Evolutionary conservation across 352 stramenopile species (phyloP), one percentile per base, ranked within the genome.

Genomic region (Phytophthora fragariae): DNA sequence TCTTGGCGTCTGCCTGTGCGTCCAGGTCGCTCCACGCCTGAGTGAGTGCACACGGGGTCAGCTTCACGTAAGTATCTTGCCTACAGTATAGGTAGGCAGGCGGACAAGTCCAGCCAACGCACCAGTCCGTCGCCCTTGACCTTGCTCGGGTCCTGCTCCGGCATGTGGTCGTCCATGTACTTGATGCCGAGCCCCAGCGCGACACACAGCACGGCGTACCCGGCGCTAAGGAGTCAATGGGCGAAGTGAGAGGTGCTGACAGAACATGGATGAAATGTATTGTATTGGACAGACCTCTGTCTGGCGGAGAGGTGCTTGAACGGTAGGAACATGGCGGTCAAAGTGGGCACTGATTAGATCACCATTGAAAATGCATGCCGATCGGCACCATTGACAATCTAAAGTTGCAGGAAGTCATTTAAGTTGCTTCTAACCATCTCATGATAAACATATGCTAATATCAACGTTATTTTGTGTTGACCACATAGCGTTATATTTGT

Each of bases 11-110:
- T 17, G 61, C 65, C 33, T 84, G 74, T 1, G 81, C 73, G 58
- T 92, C 85, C 68, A 91, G 88, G 56, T 89, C 82, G 63, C 81
- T 92, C 86, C 85, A 93, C 12, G 76, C 83, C 85, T 93, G 57
- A 12, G 14, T 5, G 49, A 17, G 39, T 31, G 24, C 14, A n/a
- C 21, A 10, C 57, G 68, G 57, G 11, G 29, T 78, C 14, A 70
- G 39, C 62, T 70, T 54, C 31, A 65, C 67, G 17, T 21, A 21
- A 21, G 19, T 62, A 41, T 41, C 10, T 41, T 39, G 11, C 11
- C 33, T 41, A 41, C 35, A 21, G 19, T 21, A 21, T 21, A 8
- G 35, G 35, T 11, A 41, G 35, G 35, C 35, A 41, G 10, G 35
- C 9, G 47, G 1, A 2, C 33, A 27, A 27, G 24, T 55, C 24